Conservation (phyloP, 345 rosid species). For the Microcos paniculata region DNA sequence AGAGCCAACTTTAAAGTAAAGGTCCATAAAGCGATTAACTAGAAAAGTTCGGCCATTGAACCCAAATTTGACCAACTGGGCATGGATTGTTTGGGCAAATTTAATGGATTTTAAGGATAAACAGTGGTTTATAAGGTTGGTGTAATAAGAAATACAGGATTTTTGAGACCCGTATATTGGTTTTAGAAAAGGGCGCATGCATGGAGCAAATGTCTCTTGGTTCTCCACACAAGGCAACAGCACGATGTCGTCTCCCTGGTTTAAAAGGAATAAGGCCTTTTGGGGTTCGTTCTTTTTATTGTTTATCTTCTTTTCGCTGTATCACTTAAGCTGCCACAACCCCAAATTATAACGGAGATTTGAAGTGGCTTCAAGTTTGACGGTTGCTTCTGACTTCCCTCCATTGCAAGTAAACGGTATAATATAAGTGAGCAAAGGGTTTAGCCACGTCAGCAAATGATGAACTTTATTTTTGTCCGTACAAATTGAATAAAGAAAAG, state of each 20-base stretch:
- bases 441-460: too few relatives aligned
- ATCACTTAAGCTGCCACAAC: not conserved
- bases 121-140: constrained; percentile 47
- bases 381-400: not conserved
- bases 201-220: constrained; percentile 9
- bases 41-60: constrained; percentile 46
- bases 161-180: constrained; percentile 35
- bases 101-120: constrained; percentile 34
- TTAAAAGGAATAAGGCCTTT: not conserved
- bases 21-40: constrained; percentile 68
- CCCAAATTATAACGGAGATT: not conserved
- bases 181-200: constrained; percentile 44
- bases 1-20: constrained; percentile 51
- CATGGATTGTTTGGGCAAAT: constrained; percentile 44
- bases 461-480: too few relatives aligned
- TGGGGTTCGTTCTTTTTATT: not conserved
- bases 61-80: constrained; percentile 61
- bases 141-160: constrained; percentile 34
- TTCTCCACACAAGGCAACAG: not conserved
- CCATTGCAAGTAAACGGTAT: not conserved
- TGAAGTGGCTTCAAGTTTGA: not conserved
- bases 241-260: not conserved
- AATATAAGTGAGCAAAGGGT: too few relatives aligned
- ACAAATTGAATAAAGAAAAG: too few relatives aligned
- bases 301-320: not conserved